Conservation (phyloP, 2,329 filamentous ascomycete species). For the Cercospora zeae-maydis region DNA sequence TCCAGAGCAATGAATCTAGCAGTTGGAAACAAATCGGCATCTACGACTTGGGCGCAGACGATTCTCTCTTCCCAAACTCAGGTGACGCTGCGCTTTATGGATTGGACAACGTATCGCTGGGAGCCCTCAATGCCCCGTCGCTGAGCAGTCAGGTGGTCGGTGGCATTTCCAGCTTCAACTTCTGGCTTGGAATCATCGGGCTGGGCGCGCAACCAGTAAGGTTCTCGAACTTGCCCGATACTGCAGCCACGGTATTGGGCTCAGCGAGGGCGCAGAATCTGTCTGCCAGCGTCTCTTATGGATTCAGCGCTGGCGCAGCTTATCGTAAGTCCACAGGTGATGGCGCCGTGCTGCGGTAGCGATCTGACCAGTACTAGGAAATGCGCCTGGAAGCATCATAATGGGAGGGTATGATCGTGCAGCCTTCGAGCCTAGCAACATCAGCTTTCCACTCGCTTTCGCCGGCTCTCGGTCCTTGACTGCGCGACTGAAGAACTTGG, state of each 20-base stretch:
- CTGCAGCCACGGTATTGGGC: background rate
- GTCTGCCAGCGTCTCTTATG: constrained; percentile 10
- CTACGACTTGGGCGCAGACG: constrained; percentile 1
- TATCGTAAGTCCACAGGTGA: constrained; percentile 4
- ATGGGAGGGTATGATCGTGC: constrained; percentile 43
- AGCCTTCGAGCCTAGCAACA: constrained; percentile 32
- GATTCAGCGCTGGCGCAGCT: constrained; percentile 13
- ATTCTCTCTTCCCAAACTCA: constrained; percentile 1
- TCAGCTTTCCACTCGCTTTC: constrained; percentile 30
- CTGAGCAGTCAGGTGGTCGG: constrained; percentile 6
- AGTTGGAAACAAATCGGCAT: constrained; percentile 11
- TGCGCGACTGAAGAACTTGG: constrained; percentile 4
- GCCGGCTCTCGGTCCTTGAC: background rate
- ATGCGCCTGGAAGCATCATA: constrained; percentile 20
- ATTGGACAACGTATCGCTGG: constrained; percentile 10
- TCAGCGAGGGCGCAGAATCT: background rate
- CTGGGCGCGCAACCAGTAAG: constrained; percentile 23
- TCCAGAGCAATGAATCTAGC: constrained; percentile 9
- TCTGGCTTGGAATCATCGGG: constrained; percentile 38
- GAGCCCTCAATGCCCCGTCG: background rate
- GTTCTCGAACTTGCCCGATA: constrained; percentile 16
- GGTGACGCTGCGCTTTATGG: constrained; percentile 11
- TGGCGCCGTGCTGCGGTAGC: background rate
- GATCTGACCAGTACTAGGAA: background rate
- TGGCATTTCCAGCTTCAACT: constrained; percentile 24